Base-by-base conservation (phyloP, 2,329 filamentous ascomycete species). In the Colletotrichum cuscutae region DNA sequence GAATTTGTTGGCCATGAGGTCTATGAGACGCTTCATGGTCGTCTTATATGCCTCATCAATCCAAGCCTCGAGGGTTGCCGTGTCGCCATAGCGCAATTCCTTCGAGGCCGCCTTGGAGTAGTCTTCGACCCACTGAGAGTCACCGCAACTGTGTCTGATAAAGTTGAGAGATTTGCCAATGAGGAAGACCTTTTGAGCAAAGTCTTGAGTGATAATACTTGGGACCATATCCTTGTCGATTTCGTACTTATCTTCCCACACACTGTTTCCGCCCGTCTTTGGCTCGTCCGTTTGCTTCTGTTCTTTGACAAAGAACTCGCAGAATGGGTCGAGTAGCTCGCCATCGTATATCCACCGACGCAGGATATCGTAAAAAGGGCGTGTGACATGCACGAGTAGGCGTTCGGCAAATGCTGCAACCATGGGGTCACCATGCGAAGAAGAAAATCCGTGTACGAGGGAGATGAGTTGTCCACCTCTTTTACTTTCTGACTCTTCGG, bases 111-210 rank as follows among this genome's bases (percentile, higher is more conserved):
- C 93, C 80, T 97, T 98, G 32, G 95, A 98, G 83, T 99, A 98
- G 37, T 92, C 92, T 79, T 98, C 95, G 1, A 99, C 97, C 97
- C 97, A 99, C 37, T 92, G 91, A 28, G 95, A 94, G 81, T 99
- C 97, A 9, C 93, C 93, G 80, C 97, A 99, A 76, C 95, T 96
- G 82, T 98, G 95, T 28, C 97, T 92, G 80, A 99, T 98, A 82
- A 99, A 99, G 82, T 99, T 99, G 67, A 99, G 88, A 4, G 95
- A 98, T 82, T 99, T 99, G 69, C 97, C 97, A 77, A 99, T 99
- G 8, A 99, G 85, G 78, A 98, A 98, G 6, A 99, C 94, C 80
- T 98, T 98, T 77, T 97, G 94, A 0, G 97, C 95, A 83, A 99
- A 98, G 74, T 98, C 95, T 57, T 93, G 89, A 0, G 95, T 97